Evolutionary conservation across 306 rosid genomes (phyloP), one percentile per base, ranked within the genome.

Genomic region (Mimosa pudica): DNA sequence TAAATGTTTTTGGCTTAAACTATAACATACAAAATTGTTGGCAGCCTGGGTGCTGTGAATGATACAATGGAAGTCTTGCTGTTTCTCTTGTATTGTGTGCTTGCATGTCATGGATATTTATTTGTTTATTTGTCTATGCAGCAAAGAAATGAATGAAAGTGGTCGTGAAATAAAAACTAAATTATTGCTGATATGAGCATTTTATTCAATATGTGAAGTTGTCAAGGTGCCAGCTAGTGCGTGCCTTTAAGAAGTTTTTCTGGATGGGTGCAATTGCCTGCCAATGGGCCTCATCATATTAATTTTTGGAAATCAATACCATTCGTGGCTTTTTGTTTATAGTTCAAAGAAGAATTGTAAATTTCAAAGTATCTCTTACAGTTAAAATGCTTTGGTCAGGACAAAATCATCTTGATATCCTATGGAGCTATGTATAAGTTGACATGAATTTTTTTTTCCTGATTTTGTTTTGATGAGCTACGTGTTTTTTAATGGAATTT

Each of bases 1-100:
- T 64, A 62, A 65, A 35, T 61, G 12, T 65, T 73, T 48, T 45
- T 77, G 83, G 75, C 83, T 44, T 74, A 20, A 66, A 60, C 49
- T 54, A 45, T 58, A 54, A 49, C 17, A 58, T 38, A 55, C 14
- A 77, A 41, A 63, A 54, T 48, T 76, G 33, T 77, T 55, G 73
- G 73, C 73, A 44, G 55, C 57, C 68, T 55, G 0, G 73, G 52
- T 30, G 3, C 41, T 36, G 72, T 65, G 71, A 38, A 38, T 38
- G 42, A 38, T 38, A 38, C 5, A 5, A 38, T 38, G 42, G 42
- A 38, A 38, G 42, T 38, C 42, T 38, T 38, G 42, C 42, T 3
- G 42, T 38, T 38, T 38, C 42, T 38, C 42, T 38, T 38, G 42
- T 38, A 2, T 38, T 38, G 42, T 38, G 42, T 38, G 42, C 5